Percentiles rank a stretch among this genome's conserved stretches.
phyloP scores from a whole-genome alignment of 1,139 yeast species.

The Spencermartinsiella ligniputridi region DNA sequence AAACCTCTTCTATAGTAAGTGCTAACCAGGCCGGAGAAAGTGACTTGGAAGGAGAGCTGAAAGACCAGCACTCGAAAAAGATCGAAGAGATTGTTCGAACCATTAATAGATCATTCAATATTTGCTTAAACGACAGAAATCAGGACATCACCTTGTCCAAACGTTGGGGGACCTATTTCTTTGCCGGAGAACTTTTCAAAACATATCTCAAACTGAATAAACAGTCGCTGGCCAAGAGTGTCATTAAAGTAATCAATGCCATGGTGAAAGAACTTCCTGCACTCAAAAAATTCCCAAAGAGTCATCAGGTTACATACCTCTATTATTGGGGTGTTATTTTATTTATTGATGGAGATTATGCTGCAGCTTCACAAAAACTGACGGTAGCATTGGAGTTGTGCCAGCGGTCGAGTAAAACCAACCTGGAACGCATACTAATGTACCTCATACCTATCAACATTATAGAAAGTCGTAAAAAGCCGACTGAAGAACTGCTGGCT shows the following conservation, averaged over 20 bases:
- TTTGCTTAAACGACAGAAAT: slow-evolving; percentile 76
- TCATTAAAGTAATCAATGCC: slow-evolving; percentile 66
- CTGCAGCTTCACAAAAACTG: slow-evolving; percentile 46
- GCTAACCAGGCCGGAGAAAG: neutral
- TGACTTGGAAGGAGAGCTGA: neutral
- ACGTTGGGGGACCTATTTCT: slow-evolving; percentile 64
- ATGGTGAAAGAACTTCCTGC: slow-evolving; percentile 52
- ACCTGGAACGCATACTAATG: slow-evolving; percentile 36
- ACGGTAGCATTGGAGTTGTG: slow-evolving; percentile 45
- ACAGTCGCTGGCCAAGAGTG: slow-evolving; percentile 70
- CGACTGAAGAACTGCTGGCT: slow-evolving; percentile 43
- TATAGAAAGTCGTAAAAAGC: slow-evolving; percentile 30
- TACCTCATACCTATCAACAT: slow-evolving; percentile 37
- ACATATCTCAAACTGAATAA: slow-evolving; percentile 68
- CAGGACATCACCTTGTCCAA: slow-evolving; percentile 48
- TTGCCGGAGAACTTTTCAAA: slow-evolving; percentile 67
- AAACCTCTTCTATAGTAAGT: no score
- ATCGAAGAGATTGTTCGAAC: slow-evolving; percentile 52
- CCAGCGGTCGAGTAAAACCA: slow-evolving; percentile 21
- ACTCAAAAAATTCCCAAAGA: slow-evolving; percentile 42
- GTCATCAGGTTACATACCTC: slow-evolving; percentile 55
- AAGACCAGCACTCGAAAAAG: slow-evolving; percentile 11
- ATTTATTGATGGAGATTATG: slow-evolving; percentile 59
- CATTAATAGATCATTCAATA: slow-evolving; percentile 68
- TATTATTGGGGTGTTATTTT: slow-evolving; percentile 64